Conservation (phyloP, 805 yeast species). For the Yarrowia sp. region DNA sequence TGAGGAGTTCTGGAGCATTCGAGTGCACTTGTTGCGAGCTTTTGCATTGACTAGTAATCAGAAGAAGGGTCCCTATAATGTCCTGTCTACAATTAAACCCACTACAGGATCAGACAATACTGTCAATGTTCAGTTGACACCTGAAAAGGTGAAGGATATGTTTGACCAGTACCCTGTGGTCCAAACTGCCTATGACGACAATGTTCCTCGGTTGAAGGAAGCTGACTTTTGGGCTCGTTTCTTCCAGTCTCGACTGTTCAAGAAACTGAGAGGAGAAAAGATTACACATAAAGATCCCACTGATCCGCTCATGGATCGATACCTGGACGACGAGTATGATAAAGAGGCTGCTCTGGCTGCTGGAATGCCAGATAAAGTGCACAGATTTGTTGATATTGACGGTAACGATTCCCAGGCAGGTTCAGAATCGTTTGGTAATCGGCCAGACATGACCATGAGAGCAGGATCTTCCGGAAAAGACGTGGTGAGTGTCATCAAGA, state of each 20-base stretch:
- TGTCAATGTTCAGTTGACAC: constrained; percentile 88
- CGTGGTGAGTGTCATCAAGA: constrained; percentile 75
- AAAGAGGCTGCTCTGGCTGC: constrained; percentile 47
- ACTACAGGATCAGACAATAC: constrained; percentile 92
- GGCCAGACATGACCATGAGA: constrained; percentile 88
- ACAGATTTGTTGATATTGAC: constrained; percentile 74
- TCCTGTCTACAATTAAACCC: constrained; percentile 89
- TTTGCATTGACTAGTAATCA: constrained; percentile 85
- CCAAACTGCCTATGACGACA: constrained; percentile 84
- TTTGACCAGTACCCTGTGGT: constrained; percentile 94
- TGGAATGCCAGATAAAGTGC: constrained; percentile 52
- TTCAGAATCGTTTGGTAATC: constrained; percentile 74
- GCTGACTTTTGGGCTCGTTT: constrained; percentile 97
- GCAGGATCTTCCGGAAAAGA: constrained; percentile 66
- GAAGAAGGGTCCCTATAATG: constrained; percentile 91
- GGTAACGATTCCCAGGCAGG: constrained; percentile 81
- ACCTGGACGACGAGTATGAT: constrained; percentile 59
- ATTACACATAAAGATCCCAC: constrained; percentile 77
- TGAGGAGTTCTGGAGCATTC: constrained; percentile 83
- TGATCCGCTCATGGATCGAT: constrained; percentile 84
- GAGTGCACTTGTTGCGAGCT: constrained; percentile 80
- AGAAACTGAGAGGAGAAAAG: constrained; percentile 88
- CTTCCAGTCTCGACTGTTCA: constrained; percentile 85
- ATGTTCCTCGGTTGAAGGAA: constrained; percentile 86
- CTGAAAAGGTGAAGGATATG: constrained; percentile 87